Percentiles rank a stretch among this genome's conserved stretches.
Evolutionary conservation across 441 rosid species (phyloP).

Genomic region (Erodium moschatum): DNA sequence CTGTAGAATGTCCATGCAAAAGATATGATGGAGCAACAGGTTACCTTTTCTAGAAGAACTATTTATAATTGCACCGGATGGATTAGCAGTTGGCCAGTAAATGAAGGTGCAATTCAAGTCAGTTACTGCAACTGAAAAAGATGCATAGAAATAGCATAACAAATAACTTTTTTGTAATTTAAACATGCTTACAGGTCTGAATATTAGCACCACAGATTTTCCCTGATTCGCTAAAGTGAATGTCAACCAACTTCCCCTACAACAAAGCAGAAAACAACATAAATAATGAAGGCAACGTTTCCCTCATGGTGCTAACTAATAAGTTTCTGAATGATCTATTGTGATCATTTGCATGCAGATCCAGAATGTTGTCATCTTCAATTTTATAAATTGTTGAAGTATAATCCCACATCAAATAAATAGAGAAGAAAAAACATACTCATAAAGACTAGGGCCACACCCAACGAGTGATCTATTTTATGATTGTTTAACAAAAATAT

Average conservation of each 20-base stretch:
- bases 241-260: conserved; percentile 86
- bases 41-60: conserved; percentile 96
- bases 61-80: conserved; percentile 18
- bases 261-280: conserved; percentile 16
- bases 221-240: conserved; percentile 68
- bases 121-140: conserved; percentile 22
- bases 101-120: conserved; percentile 28
- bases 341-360: not conserved
- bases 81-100: conserved; percentile 24
- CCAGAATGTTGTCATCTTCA: not conserved
- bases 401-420: too few species aligned
- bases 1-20: conserved; percentile 18
- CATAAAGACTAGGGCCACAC: too few species aligned
- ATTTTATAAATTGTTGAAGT: not conserved
- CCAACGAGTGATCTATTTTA: not conserved
- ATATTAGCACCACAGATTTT: conserved; percentile 83
- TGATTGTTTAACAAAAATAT: not conserved
- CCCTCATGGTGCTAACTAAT: not conserved
- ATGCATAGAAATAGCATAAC: conserved; percentile 11
- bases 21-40: conserved; percentile 19
- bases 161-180: conserved; percentile 16
- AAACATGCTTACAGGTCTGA: conserved; percentile 66
- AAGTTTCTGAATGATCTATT: not conserved
- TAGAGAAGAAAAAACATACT: too few species aligned
- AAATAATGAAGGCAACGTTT: conserved; percentile 5